phyloP scores from a whole-genome alignment of 257 asterid species.

The Gentiana straminea region DNA sequence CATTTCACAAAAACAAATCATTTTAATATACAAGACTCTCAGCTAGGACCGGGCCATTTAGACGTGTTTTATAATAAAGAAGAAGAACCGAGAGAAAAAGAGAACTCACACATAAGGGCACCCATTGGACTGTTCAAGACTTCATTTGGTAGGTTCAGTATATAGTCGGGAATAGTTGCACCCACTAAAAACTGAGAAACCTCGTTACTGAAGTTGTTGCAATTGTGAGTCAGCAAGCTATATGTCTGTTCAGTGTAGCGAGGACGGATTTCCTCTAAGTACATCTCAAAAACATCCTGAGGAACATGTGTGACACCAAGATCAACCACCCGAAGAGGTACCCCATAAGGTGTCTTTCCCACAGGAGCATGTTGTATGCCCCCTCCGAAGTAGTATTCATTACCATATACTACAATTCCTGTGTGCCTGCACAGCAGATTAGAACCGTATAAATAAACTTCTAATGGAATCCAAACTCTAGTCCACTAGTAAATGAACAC shows the following conservation, averaged over 20 bases:
- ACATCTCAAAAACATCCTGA: slow-evolving; percentile 70
- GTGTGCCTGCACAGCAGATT: slow-evolving; percentile 63
- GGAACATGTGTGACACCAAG: slow-evolving; percentile 89
- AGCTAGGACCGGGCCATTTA: no score
- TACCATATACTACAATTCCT: slow-evolving; percentile 80
- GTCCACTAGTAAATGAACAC: no score
- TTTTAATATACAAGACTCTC: no score
- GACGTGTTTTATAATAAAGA: neutral
- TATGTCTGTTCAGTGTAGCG: slow-evolving; percentile 85
- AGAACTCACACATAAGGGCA: slow-evolving; percentile 57
- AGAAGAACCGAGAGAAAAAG: neutral
- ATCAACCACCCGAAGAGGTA: slow-evolving; percentile 65
- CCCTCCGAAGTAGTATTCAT: slow-evolving; percentile 81
- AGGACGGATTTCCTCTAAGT: slow-evolving; percentile 69
- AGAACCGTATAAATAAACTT: neutral
- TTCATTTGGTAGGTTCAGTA: slow-evolving; percentile 77
- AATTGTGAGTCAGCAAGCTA: slow-evolving; percentile 71
- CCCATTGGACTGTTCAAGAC: slow-evolving; percentile 93
- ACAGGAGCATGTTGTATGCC: slow-evolving; percentile 68
- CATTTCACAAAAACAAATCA: neutral
- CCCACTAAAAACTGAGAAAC: slow-evolving; percentile 84
- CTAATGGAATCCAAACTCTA: no score
- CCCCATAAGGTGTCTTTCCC: slow-evolving; percentile 82
- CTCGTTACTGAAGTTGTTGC: slow-evolving; percentile 94
- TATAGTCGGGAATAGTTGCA: slow-evolving; percentile 64